Evolutionary conservation across 2,329 filamentous ascomycete genomes (phyloP), one percentile per base, ranked within the genome.

Genomic region (Cordyceps tenuipes): DNA sequence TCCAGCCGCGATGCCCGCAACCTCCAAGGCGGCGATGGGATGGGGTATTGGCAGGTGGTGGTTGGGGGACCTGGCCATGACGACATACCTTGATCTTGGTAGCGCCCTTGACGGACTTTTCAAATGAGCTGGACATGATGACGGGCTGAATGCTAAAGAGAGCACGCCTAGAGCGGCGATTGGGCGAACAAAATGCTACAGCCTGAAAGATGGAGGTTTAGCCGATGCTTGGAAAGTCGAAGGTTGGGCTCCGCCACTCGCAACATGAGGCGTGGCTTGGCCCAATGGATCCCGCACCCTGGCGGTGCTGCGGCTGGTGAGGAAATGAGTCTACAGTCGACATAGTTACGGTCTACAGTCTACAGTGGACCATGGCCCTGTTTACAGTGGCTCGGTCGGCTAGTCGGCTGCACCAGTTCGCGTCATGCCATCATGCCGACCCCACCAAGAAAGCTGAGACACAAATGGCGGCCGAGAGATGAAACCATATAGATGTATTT

Each of bases 41-140:
- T 43, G 43, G 29, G 51, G 26, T 50, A 19, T 10, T 36, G 31
- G 21, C 12, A 46, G 23, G 23, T 23, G 23, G 23, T 23, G 23
- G 31, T 43, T 43, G 44, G 41, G 50, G 36, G 61, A 55, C 50
- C 41, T 19, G 49, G 31, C 19, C 34, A 46, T 48, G 26, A 21
- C 55, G 39, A 29, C 41, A 55, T 59, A 92, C 91, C 85, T 97
- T 97, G 73, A 96, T 90, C 81, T 97, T 97, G 69, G 93, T 97
- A 68, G 90, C 93, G 77, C 93, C 94, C 81, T 97, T 97, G 72
- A 99, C 94, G 67, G 92, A 96, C 82, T 97, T 99, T 81, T 99
- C 94, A 73, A 97, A 97, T 62, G 90, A 93, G 79, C 86, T 89
- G 66, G 88, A 85, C 89, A 92, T 92, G 66, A 55, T 70, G 63